Percentiles rank a stretch among this genome's conserved stretches.
Conservation (phyloP, 257 asterid genomes). For the Solanum bulbocastanum region DNA sequence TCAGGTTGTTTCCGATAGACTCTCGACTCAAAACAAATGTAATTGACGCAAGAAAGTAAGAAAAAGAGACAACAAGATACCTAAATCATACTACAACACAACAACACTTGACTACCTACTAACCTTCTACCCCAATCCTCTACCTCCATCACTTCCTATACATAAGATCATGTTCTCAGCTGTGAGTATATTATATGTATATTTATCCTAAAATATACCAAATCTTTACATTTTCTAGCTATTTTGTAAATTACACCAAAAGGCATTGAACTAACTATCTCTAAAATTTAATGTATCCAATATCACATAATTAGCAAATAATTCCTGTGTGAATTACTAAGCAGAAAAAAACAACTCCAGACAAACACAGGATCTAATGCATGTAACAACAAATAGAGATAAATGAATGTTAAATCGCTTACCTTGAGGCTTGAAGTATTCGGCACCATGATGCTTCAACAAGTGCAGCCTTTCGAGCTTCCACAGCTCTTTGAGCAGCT, state of each 20-base stretch:
- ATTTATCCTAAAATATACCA: background rate
- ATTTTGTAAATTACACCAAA: background rate
- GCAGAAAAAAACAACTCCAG: background rate
- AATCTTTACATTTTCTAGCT: background rate
- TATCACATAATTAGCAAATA: background rate
- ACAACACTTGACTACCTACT: background rate
- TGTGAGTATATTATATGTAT: background rate
- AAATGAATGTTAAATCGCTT: background rate
- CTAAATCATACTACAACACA: background rate
- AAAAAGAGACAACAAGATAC: background rate
- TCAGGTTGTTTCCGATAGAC: background rate
- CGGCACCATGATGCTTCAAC: slow-evolving; percentile 98
- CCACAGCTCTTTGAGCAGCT: slow-evolving; percentile 84
- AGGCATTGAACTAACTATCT: background rate
- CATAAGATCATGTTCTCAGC: background rate
- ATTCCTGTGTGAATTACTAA: background rate
- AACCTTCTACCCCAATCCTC: background rate
- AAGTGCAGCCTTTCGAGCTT: slow-evolving; percentile 83
- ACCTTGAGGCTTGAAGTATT: slow-evolving; percentile 88
- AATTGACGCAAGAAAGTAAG: background rate
- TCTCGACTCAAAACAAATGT: background rate
- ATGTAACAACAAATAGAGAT: background rate
- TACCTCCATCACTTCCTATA: background rate
- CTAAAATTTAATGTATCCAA: background rate
- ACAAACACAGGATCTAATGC: background rate